A percentile compares a stretch with the other conserved stretches of the same genome.
Evolutionary conservation across 208 protist genomes (phyloP).

Genomic region (Wallacemonas sp.): DNA sequence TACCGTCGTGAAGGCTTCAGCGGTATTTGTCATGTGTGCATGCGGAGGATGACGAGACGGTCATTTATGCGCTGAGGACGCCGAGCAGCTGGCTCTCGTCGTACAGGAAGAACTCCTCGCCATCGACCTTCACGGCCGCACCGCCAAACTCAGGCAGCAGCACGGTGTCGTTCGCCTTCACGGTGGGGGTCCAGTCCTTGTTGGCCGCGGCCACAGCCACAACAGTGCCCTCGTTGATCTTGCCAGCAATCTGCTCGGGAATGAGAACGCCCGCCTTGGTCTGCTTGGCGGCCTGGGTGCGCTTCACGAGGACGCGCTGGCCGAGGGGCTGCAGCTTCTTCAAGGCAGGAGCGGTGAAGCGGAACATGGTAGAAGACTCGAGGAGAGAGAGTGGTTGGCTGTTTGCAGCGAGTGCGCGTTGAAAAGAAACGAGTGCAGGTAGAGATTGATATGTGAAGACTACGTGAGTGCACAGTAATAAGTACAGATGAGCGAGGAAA

Average conservation of each 20-base stretch:
- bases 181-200: constrained; percentile 90
- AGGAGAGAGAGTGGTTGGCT: too few relatives aligned
- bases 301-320: constrained; percentile 88
- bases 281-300: constrained; percentile 86
- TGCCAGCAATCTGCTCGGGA: constrained; percentile 89
- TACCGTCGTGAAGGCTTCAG: too few relatives aligned
- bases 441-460: too few relatives aligned
- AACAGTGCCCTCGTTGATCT: constrained; percentile 92
- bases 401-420: not conserved
- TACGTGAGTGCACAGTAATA: too few relatives aligned
- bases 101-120: constrained; percentile 92
- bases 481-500: not conserved
- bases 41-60: too few relatives aligned
- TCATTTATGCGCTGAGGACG: constrained; percentile 63
- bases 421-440: too few relatives aligned
- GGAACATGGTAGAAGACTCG: too few relatives aligned
- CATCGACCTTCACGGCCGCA: constrained; percentile 87
- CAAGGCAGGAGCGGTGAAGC: constrained; percentile 59
- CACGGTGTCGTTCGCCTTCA: constrained; percentile 89
- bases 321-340: constrained; percentile 91
- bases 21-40: too few relatives aligned
- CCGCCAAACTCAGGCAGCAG: constrained; percentile 91
- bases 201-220: constrained; percentile 83
- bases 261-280: constrained; percentile 93
- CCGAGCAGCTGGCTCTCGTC: constrained; percentile 87